Evolutionary conservation across 345 rosid species (phyloP).

Genomic region (Reutealis trisperma): DNA sequence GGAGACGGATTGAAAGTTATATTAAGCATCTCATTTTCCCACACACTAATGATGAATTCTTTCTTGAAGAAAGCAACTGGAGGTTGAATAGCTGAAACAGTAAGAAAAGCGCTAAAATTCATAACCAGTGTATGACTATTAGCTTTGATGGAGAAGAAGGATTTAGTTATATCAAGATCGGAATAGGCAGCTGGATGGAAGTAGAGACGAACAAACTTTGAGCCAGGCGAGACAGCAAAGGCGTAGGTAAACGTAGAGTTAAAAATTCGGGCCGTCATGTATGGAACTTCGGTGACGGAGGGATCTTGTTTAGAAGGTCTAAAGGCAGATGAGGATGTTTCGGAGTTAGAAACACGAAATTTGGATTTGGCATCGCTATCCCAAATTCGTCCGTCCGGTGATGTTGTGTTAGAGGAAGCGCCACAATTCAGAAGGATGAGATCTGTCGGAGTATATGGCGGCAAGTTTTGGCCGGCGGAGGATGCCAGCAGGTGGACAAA

Average conservation of each 20-base stretch:
- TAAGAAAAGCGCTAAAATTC: conserved; percentile 20
- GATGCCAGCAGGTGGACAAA: too few relatives aligned
- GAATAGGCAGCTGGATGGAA: conserved; percentile 15
- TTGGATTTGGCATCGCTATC: conserved; percentile 21
- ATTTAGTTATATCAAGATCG: not conserved
- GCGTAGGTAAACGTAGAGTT: conserved; percentile 29
- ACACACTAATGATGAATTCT: not conserved
- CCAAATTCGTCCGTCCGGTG: conserved; percentile 20
- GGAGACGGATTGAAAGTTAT: not conserved
- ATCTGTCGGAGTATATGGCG: conserved; percentile 11
- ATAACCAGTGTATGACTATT: not conserved
- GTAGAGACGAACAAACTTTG: conserved; percentile 31
- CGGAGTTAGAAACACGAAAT: conserved; percentile 8
- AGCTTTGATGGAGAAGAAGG: conserved; percentile 7
- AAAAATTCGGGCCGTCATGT: conserved; percentile 31
- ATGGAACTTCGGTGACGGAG: not conserved
- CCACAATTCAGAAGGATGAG: conserved; percentile 25
- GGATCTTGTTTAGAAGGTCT: not conserved
- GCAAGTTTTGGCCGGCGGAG: not conserved
- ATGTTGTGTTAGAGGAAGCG: not conserved
- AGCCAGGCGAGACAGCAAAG: conserved; percentile 34
- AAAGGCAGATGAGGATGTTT: not conserved
- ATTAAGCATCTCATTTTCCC: not conserved
- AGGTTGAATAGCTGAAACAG: not conserved
- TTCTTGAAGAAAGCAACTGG: not conserved